Evolutionary conservation across 768 basidiomycete species (phyloP).

Genomic region (Amyloporia xantha): DNA sequence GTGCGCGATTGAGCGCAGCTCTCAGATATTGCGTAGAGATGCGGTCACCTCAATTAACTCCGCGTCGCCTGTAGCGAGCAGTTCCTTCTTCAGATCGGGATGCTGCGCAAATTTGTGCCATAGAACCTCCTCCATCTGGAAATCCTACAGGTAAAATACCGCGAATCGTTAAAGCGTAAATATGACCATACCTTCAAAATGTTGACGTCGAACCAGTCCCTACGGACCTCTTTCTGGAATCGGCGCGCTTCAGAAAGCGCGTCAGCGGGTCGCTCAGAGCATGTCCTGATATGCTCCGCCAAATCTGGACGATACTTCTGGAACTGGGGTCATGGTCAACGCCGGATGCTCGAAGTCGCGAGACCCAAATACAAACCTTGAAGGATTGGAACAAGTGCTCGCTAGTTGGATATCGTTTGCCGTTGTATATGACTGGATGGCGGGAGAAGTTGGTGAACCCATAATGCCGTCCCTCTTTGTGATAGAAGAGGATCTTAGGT

Average conservation of each 20-base stretch:
- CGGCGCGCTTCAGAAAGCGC: slow-evolving; percentile 66
- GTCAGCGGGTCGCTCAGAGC: slow-evolving; percentile 52
- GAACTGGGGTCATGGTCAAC: slow-evolving; percentile 35
- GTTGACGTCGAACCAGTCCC: slow-evolving; percentile 66
- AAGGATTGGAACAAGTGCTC: slow-evolving; percentile 76
- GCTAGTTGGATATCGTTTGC: slow-evolving; percentile 64
- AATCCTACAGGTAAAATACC: not conserved
- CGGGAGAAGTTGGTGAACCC: slow-evolving; percentile 72
- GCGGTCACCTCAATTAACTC: slow-evolving; percentile 63
- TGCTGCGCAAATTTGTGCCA: slow-evolving; percentile 72
- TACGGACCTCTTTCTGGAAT: slow-evolving; percentile 51
- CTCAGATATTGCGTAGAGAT: not conserved
- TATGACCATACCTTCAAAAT: slow-evolving; percentile 43
- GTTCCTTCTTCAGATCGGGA: slow-evolving; percentile 45
- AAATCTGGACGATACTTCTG: slow-evolving; percentile 51
- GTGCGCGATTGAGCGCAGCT: not conserved
- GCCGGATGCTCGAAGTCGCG: not conserved
- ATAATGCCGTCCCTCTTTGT: slow-evolving; percentile 57
- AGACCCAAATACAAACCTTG: slow-evolving; percentile 24
- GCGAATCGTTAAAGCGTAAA: not conserved
- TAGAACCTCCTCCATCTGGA: slow-evolving; percentile 59
- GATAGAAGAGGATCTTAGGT: slow-evolving; percentile 54
- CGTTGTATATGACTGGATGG: slow-evolving; percentile 55
- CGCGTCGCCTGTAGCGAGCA: slow-evolving; percentile 59
- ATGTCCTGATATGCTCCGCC: slow-evolving; percentile 63